A percentile compares a stretch with the other conserved stretches of the same genome.
phyloP scores from a whole-genome alignment of 306 rosid species.

The Rosa persica region DNA sequence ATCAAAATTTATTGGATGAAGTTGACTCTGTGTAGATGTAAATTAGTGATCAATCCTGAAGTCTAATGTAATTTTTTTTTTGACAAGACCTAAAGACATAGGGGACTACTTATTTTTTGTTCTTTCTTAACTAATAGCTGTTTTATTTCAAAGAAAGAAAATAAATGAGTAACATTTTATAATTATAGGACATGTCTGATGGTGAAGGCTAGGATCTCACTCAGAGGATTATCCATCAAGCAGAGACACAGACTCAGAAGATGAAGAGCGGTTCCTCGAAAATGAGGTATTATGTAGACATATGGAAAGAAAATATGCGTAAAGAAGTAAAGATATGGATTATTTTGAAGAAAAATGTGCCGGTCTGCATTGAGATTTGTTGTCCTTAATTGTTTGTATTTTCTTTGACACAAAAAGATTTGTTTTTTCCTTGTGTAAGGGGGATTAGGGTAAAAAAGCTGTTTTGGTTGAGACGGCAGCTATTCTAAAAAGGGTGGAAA shows the following conservation, averaged over 20 bases:
- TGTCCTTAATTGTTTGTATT: too few relatives aligned
- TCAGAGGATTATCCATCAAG: constrained; percentile 28
- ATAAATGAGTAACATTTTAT: neutral
- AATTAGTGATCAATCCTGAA: neutral
- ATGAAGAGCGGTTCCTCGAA: constrained; percentile 23
- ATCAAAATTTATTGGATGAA: neutral
- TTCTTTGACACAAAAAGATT: too few relatives aligned
- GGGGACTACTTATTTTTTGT: too few relatives aligned
- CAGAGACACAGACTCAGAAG: constrained; percentile 36
- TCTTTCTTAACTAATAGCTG: neutral
- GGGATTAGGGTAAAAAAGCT: too few relatives aligned
- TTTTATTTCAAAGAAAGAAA: neutral
- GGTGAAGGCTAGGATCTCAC: constrained; percentile 1
- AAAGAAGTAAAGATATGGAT: neutral
- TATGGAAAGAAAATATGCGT: neutral
- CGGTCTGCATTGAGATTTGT: too few relatives aligned
- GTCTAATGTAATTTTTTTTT: neutral
- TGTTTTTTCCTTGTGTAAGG: too few relatives aligned
- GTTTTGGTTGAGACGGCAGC: too few relatives aligned
- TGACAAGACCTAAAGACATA: neutral
- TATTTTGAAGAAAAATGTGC: too few relatives aligned
- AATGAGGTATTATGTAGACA: constrained; percentile 41
- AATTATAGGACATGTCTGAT: constrained; percentile 24
- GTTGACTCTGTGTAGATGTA: neutral
- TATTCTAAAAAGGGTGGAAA: too few relatives aligned